Conservation (phyloP, 2,329 filamentous ascomycete genomes). For the Colletotrichum liaoningense region DNA sequence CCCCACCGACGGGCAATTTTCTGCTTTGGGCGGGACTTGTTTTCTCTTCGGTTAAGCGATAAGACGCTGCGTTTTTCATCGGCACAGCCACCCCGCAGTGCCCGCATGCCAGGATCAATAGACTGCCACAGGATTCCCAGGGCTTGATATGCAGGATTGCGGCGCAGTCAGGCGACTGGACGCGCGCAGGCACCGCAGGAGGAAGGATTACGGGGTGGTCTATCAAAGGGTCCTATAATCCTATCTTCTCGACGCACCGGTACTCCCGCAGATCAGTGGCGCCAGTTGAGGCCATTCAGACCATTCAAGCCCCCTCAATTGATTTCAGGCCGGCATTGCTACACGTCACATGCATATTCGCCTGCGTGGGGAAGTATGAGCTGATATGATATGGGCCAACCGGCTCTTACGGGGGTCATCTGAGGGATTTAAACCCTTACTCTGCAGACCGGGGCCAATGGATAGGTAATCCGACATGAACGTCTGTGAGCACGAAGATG, state of each 20-base stretch:
- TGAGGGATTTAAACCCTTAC: conserved; percentile 25
- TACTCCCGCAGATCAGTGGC: background rate
- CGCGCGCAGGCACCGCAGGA: background rate
- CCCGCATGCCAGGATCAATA: background rate
- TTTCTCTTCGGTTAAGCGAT: background rate
- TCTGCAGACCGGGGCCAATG: background rate
- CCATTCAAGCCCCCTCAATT: background rate
- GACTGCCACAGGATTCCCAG: background rate
- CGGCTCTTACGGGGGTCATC: conserved; percentile 6
- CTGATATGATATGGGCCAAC: background rate
- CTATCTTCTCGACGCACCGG: background rate
- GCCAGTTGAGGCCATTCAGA: background rate
- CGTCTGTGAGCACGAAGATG: background rate
- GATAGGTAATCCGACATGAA: background rate
- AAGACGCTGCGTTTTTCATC: background rate
- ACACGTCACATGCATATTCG: background rate
- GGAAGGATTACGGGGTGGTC: background rate
- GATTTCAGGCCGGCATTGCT: background rate
- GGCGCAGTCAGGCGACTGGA: background rate
- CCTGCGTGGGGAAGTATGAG: background rate
- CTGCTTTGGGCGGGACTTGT: background rate
- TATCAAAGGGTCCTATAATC: background rate
- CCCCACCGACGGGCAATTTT: background rate
- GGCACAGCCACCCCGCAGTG: background rate
- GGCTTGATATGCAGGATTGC: background rate